Conservation (phyloP, 305 asterid genomes). For the Fraxinus angustifolia region DNA sequence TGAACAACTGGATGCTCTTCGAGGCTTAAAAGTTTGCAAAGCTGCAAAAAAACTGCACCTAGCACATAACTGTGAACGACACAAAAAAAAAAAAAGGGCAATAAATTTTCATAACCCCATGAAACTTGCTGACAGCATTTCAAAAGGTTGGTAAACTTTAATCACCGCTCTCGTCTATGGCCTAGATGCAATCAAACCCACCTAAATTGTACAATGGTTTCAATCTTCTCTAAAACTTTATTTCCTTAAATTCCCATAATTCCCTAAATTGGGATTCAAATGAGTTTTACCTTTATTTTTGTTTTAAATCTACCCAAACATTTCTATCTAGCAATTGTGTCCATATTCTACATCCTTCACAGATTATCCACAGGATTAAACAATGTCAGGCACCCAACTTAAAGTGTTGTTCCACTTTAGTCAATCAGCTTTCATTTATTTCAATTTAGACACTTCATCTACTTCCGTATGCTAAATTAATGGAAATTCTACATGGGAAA, state of each 20-base stretch:
- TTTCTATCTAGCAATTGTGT: not conserved
- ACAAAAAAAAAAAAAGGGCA: not conserved
- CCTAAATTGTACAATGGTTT: not conserved
- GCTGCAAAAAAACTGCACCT: too few relatives aligned
- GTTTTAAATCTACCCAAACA: not conserved
- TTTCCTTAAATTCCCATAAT: not conserved
- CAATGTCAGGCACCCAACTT: not conserved
- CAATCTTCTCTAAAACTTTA: not conserved
- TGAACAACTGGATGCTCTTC: slow-evolving; percentile 61
- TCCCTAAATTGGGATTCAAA: not conserved
- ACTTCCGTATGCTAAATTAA: not conserved
- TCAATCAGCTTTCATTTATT: not conserved
- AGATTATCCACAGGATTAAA: not conserved
- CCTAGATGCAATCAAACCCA: slow-evolving; percentile 1
- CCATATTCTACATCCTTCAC: not conserved
- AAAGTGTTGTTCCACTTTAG: not conserved
- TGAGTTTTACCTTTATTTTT: not conserved
- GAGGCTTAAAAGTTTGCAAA: slow-evolving; percentile 61
- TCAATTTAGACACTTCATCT: not conserved
- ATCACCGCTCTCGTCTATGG: not conserved
- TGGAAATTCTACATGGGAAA: not conserved
- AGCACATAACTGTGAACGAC: too few relatives aligned
- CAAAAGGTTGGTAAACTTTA: not conserved
- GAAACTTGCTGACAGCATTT: slow-evolving; percentile 11
- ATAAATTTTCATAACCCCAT: slow-evolving; percentile 10